Evolutionary conservation across 202 grass and related monocot species (phyloP), one percentile per base, ranked within the genome.

Genomic region (Eragrostis tef): DNA sequence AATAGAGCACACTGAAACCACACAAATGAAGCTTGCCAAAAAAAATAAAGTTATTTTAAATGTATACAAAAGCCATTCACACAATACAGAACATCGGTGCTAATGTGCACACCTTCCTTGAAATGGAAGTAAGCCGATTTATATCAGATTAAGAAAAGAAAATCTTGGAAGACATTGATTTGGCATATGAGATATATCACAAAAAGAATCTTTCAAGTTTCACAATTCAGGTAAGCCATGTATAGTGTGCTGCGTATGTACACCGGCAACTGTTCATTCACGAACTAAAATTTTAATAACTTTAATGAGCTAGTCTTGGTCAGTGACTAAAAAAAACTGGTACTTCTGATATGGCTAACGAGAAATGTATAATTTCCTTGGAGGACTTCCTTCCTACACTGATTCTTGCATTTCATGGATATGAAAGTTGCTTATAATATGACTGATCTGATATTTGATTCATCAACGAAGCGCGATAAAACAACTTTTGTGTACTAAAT

Each of bases 391-490:
- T 50, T 13, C 80, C 65, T 74, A 14, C 5, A 58, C 2, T 72
- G 6, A 67, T 67, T 83, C 47, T 81, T 81, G 26, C 25, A 47
- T 49, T 85, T 71, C 56, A 51, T 65, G 43, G 36, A 24, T 34
- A 72, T 51, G 22, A 11, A 4, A 1, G 4, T 76, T 24, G 48
- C 29, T 2, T 53, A 13, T 84, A 56, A 64, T 17, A 75, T 61
- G 42, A 54, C 20, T 62, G 49, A 7, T 5, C 3, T 48, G 41
- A 81, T 50, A 34, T 52, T 81, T 50, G 9, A 47, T 59, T 41
- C 11, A 64, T 66, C 78, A 56, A 17, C 2, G 74, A 67, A 78
- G 11, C 53, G 4, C 51, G 29, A 64, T 19, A 65, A 36, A 20
- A 71, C 16, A 43, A 31, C 25, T 67, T 31, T 46, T 42, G 11